Evolutionary conservation across 805 yeast genomes (phyloP), one percentile per base, ranked within the genome.

Genomic region (Hanseniaspora pseudoguilliermondii): DNA sequence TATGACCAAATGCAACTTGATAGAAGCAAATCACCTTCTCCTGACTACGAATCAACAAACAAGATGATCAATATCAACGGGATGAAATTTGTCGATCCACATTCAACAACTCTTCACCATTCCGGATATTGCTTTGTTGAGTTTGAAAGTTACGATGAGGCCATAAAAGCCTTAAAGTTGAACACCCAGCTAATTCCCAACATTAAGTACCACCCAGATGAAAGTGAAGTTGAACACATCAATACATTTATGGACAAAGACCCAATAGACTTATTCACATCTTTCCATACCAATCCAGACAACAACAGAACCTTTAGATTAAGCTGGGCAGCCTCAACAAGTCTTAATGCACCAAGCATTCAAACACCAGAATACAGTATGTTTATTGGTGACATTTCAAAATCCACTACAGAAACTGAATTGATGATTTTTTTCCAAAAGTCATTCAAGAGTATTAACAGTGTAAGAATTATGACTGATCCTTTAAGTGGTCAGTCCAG

Each of bases 271-370:
- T 23, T 27, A 38, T 21, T 46, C 25, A 29, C 39, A n/a, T 29
- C 42, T 9, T 44, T 49, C n/a, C 54, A 49, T 25, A 67, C 71
- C 9, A 68, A 68, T 42, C 63, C 74, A 7, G 66, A 66, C 38
- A 69, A 71, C 6, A 79, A 79, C 65, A 80, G 86, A 68, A 72
- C 77, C 40, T 84, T 84, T 65, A 74, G 91, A 62, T 75, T 85
- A 59, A 85, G 85, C 64, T 85, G 95, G 95, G 93, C 95, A 1
- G 77, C 84, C 32, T 89, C 88, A 16, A 91, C 91, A 10, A 85
- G 91, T 13, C 70, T 85, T 58, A 71, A 77, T 42, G 81, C 89
- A 4, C 84, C 84, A 49, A 78, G 84, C 49, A 80, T 84, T 8
- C 84, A 81, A 61, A 76, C 84, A 10, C 90, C 90, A 0, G 93